Percentiles rank a stretch among this genome's conserved stretches.
phyloP scores from a whole-genome alignment of 768 basidiomycete species.

The Xerocomellus amylosporus region DNA sequence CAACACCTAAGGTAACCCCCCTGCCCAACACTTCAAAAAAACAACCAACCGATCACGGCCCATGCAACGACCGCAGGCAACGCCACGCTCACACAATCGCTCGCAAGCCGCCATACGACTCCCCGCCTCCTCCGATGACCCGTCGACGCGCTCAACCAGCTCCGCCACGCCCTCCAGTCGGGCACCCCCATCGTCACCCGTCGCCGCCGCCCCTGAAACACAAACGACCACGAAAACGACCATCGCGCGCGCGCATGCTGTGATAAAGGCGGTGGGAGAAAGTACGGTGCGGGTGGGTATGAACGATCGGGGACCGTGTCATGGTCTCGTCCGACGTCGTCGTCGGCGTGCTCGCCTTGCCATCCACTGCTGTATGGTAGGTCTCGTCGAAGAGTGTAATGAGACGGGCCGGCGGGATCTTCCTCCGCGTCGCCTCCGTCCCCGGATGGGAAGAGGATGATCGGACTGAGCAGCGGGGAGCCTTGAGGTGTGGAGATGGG shows the following conservation, averaged over 20 bases:
- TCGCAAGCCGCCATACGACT: constrained; percentile 33
- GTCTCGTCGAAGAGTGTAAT: constrained; percentile 45
- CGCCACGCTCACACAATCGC: constrained; percentile 37
- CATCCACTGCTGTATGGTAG: constrained; percentile 30
- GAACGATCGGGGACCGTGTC: not conserved
- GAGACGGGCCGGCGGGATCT: constrained; percentile 45
- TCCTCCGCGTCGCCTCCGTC: constrained; percentile 47
- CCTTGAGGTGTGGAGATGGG: constrained; percentile 36
- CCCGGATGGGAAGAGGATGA: constrained; percentile 37
- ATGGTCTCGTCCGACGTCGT: not conserved
- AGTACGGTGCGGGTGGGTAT: constrained; percentile 25
- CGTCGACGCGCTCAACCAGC: constrained; percentile 9
- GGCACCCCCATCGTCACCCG: constrained; percentile 51
- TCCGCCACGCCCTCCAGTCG: constrained; percentile 22
- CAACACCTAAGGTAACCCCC: not conserved
- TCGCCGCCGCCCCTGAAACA: constrained; percentile 51
- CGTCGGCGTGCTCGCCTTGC: constrained; percentile 25
- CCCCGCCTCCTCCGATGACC: constrained; percentile 26
- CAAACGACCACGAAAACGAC: constrained; percentile 52
- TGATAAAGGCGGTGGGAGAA: constrained; percentile 38
- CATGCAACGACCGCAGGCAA: constrained; percentile 27
- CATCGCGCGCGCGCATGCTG: constrained; percentile 23
- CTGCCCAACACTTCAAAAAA: constrained; percentile 17
- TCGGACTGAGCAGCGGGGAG: constrained; percentile 39
- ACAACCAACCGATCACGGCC: constrained; percentile 29